A percentile compares a stretch with the other conserved stretches of the same genome.
These are phyloP conservation scores for Trypanosoma cruzi DNA, from an alignment of 208 protist species.

Conservation along the genomic window DNA sequence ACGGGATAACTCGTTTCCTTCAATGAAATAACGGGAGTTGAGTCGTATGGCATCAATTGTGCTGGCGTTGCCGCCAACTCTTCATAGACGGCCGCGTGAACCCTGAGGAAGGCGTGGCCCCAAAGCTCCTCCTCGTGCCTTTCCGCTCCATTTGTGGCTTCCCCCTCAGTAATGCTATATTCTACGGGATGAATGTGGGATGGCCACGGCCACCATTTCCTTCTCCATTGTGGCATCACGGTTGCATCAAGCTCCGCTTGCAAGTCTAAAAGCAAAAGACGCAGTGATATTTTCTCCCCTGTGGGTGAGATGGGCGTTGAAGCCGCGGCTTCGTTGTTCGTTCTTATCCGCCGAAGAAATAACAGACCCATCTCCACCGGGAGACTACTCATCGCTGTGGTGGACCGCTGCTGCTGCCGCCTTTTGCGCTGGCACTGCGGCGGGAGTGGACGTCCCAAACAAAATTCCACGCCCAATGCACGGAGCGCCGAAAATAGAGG, in stretches of 20 bases:
- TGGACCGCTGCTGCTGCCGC: neutral
- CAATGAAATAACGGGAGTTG: neutral
- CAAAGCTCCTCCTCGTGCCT: neutral
- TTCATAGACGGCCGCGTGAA: slow-evolving; percentile 19
- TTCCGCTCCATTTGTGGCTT: neutral
- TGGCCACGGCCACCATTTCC: slow-evolving; percentile 1
- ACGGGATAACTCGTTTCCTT: slow-evolving; percentile 4
- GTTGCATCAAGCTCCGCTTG: slow-evolving; percentile 13
- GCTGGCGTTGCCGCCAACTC: neutral
- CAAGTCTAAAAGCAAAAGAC: slow-evolving; percentile 14
- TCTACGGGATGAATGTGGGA: neutral
- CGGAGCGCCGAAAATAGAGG: slow-evolving; percentile 15
- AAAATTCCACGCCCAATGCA: slow-evolving; percentile 24
- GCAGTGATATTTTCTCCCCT: neutral
- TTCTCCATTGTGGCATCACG: neutral
- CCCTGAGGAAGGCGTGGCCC: neutral
- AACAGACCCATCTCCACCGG: slow-evolving; percentile 3
- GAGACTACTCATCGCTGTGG: neutral
- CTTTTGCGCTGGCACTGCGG: neutral
- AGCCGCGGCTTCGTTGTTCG: neutral
- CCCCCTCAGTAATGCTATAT: neutral
- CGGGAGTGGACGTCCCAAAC: slow-evolving; percentile 18
- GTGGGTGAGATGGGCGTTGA: neutral
- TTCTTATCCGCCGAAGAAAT: slow-evolving; percentile 1
- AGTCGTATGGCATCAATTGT: neutral